Evolutionary conservation across 2,329 filamentous ascomycete genomes (phyloP), one percentile per base, ranked within the genome.

Genomic region (Tolypocladium paradoxum): DNA sequence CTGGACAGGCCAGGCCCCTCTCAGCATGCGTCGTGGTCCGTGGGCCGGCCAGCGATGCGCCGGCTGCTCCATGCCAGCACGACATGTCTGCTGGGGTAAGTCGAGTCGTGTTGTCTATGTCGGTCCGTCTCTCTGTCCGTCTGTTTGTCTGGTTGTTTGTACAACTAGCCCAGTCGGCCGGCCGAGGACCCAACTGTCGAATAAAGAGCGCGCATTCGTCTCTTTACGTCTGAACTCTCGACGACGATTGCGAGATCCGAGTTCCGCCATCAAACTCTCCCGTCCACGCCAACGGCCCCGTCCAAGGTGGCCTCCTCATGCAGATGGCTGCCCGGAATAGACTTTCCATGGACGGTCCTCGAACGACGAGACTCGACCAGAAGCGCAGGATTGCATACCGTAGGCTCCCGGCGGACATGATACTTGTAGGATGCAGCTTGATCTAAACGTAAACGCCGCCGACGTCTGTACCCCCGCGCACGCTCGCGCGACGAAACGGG

Each of bases 361-460:
- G 2, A 6, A n/a, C 43, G 27, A 18, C 24, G 16, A 29, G 18
- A 20, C 40, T n/a, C n/a, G 37, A 20, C 37, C 11, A 14, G 7
- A 29, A 18, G 4, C 24, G 24, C 16, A n/a, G 27, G 8, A 29
- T 45, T n/a, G n/a, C n/a, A n/a, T n/a, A n/a, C n/a, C n/a, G n/a
- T n/a, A n/a, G n/a, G n/a, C n/a, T n/a, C n/a, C n/a, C n/a, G n/a
- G n/a, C n/a, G n/a, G n/a, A n/a, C n/a, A n/a, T n/a, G n/a, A n/a
- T n/a, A n/a, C n/a, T n/a, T n/a, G n/a, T n/a, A n/a, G n/a, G n/a
- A n/a, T n/a, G n/a, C n/a, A n/a, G n/a, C n/a, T n/a, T n/a, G n/a
- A n/a, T 27, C 3, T 7, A 11, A 46, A 46, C 43, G 55, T 7
- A 11, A 46, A 46, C 43, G 55, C 48, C 55, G 50, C 53, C 53